A percentile compares a stretch with the other conserved stretches of the same genome.
phyloP scores from a whole-genome alignment of 352 stramenopile species.

The Phytophthora aleatoria region DNA sequence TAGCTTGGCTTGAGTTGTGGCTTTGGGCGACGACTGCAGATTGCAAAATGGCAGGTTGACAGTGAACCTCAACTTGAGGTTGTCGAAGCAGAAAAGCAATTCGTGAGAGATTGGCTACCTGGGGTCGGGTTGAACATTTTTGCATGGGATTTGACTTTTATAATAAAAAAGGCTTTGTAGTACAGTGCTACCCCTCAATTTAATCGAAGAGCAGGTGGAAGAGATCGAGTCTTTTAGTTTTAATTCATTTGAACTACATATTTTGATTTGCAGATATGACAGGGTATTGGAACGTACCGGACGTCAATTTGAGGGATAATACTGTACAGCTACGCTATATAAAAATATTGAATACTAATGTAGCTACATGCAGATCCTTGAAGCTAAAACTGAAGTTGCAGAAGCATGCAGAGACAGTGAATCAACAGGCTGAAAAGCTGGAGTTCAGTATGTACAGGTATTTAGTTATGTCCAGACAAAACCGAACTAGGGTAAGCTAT shows the following conservation, averaged over 20 bases:
- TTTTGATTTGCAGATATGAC: not conserved
- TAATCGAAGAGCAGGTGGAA: no score
- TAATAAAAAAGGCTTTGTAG: no score
- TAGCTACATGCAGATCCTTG: not conserved
- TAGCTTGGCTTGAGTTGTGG: not conserved
- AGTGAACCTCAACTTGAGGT: not conserved
- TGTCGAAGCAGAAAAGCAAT: not conserved
- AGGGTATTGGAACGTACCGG: not conserved
- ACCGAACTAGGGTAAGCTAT: no score
- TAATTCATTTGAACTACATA: no score
- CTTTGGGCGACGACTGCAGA: not conserved
- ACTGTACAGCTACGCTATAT: no score
- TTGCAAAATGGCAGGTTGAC: constrained; percentile 6
- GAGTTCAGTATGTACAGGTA: no score
- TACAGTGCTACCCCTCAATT: no score
- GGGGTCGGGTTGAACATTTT: constrained; percentile 9
- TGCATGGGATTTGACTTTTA: constrained; percentile 13
- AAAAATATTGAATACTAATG: no score
- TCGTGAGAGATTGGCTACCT: not conserved
- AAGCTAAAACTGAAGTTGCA: not conserved
- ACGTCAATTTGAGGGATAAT: no score
- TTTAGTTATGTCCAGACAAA: no score
- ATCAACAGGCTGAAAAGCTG: not conserved
- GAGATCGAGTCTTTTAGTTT: no score
- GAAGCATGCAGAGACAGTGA: not conserved